phyloP scores from a whole-genome alignment of 305 asterid genomes.

The Solanum hybrid region DNA sequence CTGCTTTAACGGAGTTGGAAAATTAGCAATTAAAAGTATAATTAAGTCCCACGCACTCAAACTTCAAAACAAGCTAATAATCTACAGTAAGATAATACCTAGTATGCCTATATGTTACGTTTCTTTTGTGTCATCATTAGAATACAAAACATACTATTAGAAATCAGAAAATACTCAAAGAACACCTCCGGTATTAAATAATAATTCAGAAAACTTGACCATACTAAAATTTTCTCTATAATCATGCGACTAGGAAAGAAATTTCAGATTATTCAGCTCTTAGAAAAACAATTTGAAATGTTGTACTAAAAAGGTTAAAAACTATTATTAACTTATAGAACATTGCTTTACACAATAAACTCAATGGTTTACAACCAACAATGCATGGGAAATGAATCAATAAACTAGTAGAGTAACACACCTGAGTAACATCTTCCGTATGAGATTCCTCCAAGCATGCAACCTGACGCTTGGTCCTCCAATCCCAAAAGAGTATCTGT shows the following conservation, averaged over 20 bases:
- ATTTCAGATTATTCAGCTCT: neutral
- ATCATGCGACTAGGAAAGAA: neutral
- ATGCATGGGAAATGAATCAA: neutral
- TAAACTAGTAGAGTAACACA: constrained; percentile 11
- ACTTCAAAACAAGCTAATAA: neutral
- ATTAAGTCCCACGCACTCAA: neutral
- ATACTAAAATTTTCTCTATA: neutral
- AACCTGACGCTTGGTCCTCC: constrained; percentile 69
- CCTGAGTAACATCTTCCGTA: constrained; percentile 94
- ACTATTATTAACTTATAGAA: neutral
- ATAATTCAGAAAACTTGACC: neutral
- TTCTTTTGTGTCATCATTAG: neutral
- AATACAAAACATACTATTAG: neutral
- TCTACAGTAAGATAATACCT: neutral
- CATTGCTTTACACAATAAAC: neutral
- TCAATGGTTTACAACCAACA: neutral
- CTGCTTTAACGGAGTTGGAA: neutral
- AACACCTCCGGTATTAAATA: neutral
- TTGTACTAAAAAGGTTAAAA: neutral
- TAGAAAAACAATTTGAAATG: neutral
- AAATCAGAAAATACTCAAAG: neutral
- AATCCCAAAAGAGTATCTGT: constrained; percentile 82
- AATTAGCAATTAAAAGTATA: neutral
- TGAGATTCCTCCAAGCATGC: constrained; percentile 92
- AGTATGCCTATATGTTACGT: neutral